Conservation (phyloP, 495 filamentous ascomycete genomes). For the Lophiostoma macrostomum region DNA sequence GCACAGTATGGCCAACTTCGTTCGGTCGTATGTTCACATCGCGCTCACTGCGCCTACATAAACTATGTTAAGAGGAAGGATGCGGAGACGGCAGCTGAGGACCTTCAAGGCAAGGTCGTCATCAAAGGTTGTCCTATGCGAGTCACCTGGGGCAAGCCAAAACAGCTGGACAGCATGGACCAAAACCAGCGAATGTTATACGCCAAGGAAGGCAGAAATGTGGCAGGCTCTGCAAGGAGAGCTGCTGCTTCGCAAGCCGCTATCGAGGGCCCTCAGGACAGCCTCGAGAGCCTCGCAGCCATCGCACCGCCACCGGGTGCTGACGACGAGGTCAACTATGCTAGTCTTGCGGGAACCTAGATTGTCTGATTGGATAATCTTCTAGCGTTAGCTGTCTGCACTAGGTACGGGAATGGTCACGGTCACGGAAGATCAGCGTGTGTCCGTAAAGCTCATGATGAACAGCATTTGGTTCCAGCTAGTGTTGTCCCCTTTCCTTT, state of each 20-base stretch:
- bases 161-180: slow-evolving; percentile 84
- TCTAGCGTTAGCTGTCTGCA: slow-evolving; percentile 27
- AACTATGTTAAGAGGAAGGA: slow-evolving; percentile 81
- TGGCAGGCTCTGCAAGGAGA: slow-evolving; percentile 46
- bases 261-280: slow-evolving; percentile 42
- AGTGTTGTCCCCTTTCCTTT: slow-evolving; percentile 31
- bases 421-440: slow-evolving; percentile 15
- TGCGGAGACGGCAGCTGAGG: slow-evolving; percentile 78
- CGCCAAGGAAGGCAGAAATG: slow-evolving; percentile 67
- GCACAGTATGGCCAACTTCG: slow-evolving; percentile 80
- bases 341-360: slow-evolving; percentile 78
- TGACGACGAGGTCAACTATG: slow-evolving; percentile 71
- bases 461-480: slow-evolving; percentile 35
- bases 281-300: slow-evolving; percentile 48
- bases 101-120: slow-evolving; percentile 83
- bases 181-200: slow-evolving; percentile 72
- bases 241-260: slow-evolving; percentile 27
- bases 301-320: slow-evolving; percentile 82
- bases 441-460: slow-evolving; percentile 21
- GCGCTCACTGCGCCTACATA: slow-evolving; percentile 93
- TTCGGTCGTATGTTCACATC: slow-evolving; percentile 89
- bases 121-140: slow-evolving; percentile 80
- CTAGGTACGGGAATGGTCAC: slow-evolving; percentile 10
- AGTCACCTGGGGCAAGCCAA: slow-evolving; percentile 88
- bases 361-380: slow-evolving; percentile 49